Evolutionary conservation across 2,329 filamentous ascomycete genomes (phyloP), one percentile per base, ranked within the genome.

Genomic region (Sclerotinia spermophila): DNA sequence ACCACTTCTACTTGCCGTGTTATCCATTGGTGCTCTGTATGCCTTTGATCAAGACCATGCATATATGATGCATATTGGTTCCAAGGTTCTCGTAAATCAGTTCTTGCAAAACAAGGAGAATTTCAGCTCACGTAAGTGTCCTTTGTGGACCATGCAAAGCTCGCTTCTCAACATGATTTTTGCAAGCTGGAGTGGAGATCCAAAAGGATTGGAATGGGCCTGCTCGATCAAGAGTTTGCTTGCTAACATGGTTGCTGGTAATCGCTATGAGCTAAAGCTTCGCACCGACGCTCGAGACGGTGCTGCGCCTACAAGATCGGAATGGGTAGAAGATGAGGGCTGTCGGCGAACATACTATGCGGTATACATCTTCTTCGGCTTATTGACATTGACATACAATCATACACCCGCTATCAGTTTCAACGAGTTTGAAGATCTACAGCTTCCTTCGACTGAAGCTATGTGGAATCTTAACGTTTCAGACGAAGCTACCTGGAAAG

Each of bases 131-230:
- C 90, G 95, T 77, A 98, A 97, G 81, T 98, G 95, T 78, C 96
- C 96, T 5, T 83, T 99, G 21, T 98, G 96, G 95, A 96, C 95
- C 62, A 98, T 98, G 93, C 96, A 99, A 81, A 93, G 93, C 80
- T 97, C 94, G 5, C 84, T 99, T 68, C 85, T 99, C 71, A 99
- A 99, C 85, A 98, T 98, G 96, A 90, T 97, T 75, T 98, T 99
- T 80, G 94, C 96, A 69, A 98, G 94, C 84, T 99, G 96, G 96
- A 98, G 96, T 80, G 96, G 96, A 77, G 96, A 98, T 79, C 92
- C 96, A 48, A 98, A 97, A 82, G 96, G 96, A 51, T 86, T 99
- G 3, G 96, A 99, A 81, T 99, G 96, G 96, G 94, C 96, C 48
- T 98, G 95, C 81, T 98, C 96, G 2, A 98, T 99, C 82, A 98